Evolutionary conservation across 2,329 filamentous ascomycete species (phyloP).

Genomic region (Reticulascus tulasneorum): DNA sequence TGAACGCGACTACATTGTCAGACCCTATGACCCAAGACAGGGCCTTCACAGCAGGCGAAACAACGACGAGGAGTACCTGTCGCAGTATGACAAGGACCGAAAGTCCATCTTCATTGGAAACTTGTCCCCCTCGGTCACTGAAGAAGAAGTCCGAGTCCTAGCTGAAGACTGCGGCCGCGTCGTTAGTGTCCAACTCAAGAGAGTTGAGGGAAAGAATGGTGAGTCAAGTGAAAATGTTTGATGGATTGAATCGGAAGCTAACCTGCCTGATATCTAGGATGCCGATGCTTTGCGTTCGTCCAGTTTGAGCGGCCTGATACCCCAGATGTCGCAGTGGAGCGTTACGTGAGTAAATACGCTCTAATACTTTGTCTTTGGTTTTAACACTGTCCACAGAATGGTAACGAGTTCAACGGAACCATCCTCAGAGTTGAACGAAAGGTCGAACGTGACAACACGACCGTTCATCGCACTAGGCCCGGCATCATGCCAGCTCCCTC

Average conservation of each 20-base stretch:
- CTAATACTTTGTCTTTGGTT: slow-evolving; percentile 6
- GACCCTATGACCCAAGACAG: slow-evolving; percentile 23
- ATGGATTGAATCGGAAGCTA: no score
- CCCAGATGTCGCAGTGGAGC: slow-evolving; percentile 30
- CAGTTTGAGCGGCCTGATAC: slow-evolving; percentile 34
- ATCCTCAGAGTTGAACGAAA: no score
- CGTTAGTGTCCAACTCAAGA: slow-evolving; percentile 23
- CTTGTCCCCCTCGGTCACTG: slow-evolving; percentile 32
- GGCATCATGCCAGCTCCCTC: no score
- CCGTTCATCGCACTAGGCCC: no score
- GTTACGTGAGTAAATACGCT: slow-evolving; percentile 29
- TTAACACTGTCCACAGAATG: slow-evolving; percentile 7
- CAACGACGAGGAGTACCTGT: slow-evolving; percentile 19
- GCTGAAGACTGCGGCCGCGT: slow-evolving; percentile 36
- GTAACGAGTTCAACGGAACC: no score
- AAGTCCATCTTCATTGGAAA: slow-evolving; percentile 46
- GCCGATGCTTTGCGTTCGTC: slow-evolving; percentile 35
- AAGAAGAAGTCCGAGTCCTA: slow-evolving; percentile 30
- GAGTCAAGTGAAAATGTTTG: no score
- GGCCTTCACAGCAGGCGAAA: slow-evolving; percentile 10
- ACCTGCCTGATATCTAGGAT: no score
- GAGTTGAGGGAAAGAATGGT: no score
- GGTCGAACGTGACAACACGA: no score
- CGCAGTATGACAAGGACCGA: slow-evolving; percentile 37
- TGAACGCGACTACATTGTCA: slow-evolving; percentile 25